Evolutionary conservation across 140 eudicot species (phyloP).

Genomic region (Flaveria floridana): DNA sequence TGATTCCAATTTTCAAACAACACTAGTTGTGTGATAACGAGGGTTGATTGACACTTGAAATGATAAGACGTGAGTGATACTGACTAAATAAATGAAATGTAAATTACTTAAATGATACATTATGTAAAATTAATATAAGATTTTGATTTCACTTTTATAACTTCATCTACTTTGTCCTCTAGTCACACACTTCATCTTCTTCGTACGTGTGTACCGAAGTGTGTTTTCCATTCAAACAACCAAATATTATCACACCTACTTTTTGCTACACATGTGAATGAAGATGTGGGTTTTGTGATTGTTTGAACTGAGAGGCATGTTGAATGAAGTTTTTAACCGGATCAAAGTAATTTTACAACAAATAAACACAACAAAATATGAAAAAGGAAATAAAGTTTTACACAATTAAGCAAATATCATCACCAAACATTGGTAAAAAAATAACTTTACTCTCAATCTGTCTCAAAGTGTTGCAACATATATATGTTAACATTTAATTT

Average conservation of each 20-base stretch:
- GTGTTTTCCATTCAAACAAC: not conserved
- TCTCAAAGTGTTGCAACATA: not conserved
- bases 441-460: not conserved
- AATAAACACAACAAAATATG: not conserved
- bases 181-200: not conserved
- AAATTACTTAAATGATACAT: not conserved
- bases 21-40: conserved; percentile 17
- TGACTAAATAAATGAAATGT: not conserved
- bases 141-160: not conserved
- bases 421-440: not conserved
- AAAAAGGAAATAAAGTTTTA: not conserved
- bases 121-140: not conserved
- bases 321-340: not conserved
- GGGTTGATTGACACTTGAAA: conserved; percentile 11
- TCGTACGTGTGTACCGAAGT: not conserved
- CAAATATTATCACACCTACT: not conserved
- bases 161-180: not conserved
- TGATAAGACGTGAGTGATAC: not conserved
- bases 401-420: not conserved
- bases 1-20: conserved; percentile 16
- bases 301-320: not conserved
- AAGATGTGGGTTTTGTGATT: not conserved
- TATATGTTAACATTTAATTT: not conserved
- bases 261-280: not conserved
- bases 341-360: too few relatives aligned